Evolutionary conservation across 441 rosid species (phyloP).

Genomic region (Aleurites moluccanus): DNA sequence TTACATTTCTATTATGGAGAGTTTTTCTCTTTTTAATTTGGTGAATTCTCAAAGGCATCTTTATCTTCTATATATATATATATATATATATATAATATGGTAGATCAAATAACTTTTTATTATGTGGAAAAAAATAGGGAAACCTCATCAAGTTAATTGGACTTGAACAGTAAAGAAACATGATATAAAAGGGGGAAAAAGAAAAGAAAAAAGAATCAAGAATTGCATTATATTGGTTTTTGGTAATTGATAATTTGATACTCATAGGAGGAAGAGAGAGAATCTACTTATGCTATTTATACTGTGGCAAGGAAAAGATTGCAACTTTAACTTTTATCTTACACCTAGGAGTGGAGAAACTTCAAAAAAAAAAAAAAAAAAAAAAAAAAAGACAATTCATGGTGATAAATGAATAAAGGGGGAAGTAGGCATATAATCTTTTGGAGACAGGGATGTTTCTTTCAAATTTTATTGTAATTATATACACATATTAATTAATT

Average conservation of each 20-base stretch:
- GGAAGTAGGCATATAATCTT: slow-evolving; percentile 27
- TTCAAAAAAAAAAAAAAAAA: no score
- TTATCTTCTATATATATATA: no score
- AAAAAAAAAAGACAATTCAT: slow-evolving; percentile 27
- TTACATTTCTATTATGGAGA: no score
- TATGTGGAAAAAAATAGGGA: not conserved
- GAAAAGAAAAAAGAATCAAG: not conserved
- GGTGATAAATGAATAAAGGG: slow-evolving; percentile 26
- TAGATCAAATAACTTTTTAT: not conserved
- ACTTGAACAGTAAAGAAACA: not conserved
- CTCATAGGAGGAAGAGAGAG: not conserved
- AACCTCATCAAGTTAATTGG: not conserved
- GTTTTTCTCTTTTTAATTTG: no score
- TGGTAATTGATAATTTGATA: not conserved
- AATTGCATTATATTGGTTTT: not conserved
- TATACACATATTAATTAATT: not conserved
- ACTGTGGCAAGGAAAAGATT: slow-evolving; percentile 18
- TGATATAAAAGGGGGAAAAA: not conserved
- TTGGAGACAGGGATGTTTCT: slow-evolving; percentile 26
- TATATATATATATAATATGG: not conserved
- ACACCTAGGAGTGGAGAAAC: slow-evolving; percentile 19
- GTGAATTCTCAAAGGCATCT: no score
- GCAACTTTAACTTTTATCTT: slow-evolving; percentile 20
- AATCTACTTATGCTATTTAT: slow-evolving; percentile 7
- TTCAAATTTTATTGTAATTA: not conserved